phyloP scores from a whole-genome alignment of 768 basidiomycete species.

The Tylopilus subfusipes region DNA sequence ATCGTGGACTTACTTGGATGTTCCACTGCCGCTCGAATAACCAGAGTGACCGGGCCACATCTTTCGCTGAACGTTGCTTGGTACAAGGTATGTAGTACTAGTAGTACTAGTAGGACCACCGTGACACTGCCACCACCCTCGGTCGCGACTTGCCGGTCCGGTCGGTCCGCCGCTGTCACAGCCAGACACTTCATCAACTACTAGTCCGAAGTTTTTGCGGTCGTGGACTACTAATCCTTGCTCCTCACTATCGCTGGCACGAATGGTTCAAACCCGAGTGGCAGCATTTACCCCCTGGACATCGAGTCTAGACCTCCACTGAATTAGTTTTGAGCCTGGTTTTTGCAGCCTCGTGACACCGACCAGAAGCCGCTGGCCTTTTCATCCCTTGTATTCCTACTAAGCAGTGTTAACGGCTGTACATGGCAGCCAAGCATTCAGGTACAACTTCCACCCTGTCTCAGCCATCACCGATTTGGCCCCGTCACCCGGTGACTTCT shows the following conservation, averaged over 20 bases:
- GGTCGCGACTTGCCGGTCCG: no score
- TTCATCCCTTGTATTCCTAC: background rate
- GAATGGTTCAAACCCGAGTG: background rate
- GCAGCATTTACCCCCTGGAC: background rate
- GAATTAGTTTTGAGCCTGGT: no score
- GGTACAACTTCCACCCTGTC: background rate
- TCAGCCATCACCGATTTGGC: background rate
- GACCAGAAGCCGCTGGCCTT: background rate
- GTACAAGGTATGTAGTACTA: no score
- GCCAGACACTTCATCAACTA: no score
- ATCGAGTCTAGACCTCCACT: background rate
- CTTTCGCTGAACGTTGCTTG: background rate
- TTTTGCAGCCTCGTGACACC: no score
- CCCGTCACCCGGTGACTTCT: background rate
- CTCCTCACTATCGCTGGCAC: background rate
- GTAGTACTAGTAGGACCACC: no score
- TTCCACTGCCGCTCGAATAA: conserved; percentile 5
- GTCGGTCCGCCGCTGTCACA: no score
- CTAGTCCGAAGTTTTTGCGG: background rate
- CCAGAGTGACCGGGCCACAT: conserved; percentile 7
- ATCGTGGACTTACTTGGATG: conserved; percentile 13
- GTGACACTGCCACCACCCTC: background rate
- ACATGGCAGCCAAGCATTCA: background rate
- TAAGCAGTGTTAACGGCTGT: background rate
- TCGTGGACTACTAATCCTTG: background rate